Conservation (phyloP, 2,329 filamentous ascomycete species). For the Diaporthe australafricana region DNA sequence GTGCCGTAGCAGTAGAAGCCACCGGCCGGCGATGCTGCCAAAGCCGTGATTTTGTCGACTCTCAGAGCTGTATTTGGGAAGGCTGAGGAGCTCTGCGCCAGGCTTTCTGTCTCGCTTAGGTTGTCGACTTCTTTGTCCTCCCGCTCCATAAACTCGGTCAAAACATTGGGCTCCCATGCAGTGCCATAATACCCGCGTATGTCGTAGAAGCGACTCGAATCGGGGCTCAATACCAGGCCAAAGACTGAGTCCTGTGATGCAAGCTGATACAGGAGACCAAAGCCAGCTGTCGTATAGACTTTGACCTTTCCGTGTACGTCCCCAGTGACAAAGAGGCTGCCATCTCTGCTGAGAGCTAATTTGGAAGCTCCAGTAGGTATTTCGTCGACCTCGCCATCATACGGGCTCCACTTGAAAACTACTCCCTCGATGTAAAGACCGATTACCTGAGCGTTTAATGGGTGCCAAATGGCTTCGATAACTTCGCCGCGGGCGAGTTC, state of each 20-base stretch:
- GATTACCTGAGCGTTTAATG: neutral
- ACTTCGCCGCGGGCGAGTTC: neutral
- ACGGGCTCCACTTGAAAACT: conserved; percentile 8
- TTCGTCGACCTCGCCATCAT: neutral
- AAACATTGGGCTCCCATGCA: neutral
- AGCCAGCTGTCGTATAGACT: neutral
- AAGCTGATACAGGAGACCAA: neutral
- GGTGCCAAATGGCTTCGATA: neutral
- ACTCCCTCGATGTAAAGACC: neutral
- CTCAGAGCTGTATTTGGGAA: neutral
- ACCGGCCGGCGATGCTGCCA: neutral
- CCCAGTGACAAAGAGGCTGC: neutral
- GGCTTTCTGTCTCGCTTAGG: conserved; percentile 38
- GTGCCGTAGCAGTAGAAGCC: neutral
- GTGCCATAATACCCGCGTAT: neutral
- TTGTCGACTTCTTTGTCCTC: neutral
- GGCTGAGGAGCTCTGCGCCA: neutral
- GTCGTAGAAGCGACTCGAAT: neutral
- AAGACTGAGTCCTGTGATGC: neutral
- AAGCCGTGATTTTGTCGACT: neutral
- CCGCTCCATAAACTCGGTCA: neutral
- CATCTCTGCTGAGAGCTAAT: neutral
- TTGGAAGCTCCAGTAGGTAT: neutral
- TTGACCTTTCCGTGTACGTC: conserved; percentile 1
- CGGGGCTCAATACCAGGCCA: neutral